Base-by-base conservation (phyloP, 192 early-diverging fungal species). In the Podila epicladia region DNA sequence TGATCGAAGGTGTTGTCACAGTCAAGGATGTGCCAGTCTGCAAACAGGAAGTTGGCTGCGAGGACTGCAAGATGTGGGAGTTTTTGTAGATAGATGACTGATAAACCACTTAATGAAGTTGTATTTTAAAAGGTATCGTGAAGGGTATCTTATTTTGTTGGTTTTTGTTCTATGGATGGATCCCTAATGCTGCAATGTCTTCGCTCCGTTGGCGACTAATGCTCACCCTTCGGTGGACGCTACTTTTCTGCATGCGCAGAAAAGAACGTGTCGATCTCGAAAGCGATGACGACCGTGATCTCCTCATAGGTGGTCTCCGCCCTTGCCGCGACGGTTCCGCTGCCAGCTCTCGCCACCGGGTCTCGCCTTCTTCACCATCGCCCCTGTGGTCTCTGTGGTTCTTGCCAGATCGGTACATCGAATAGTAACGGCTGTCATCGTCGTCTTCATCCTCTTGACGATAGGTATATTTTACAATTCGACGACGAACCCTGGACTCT, bases 31-130 rank as follows among this genome's bases (percentile, higher is more conserved):
- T 83, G 19, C 71, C 84, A 28, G 65, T 51, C 13, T 73, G 84
- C 38, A 61, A 71, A 62, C 38, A 49, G 29, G 84, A 89, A 33
- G 59, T 33, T 33, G 84, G 89, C 45, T 97, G 96, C 76, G 74
- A 80, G 8, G 95, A 97, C 76, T 97, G 95, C 71, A 86, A 73
- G 8, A 69, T 86, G 77, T 97, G 95, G 95, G 87, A 91, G 51
- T 97, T 89, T 74, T 58, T 90, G 75, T 79, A 72, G 58, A 55
- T 55, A 55, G 53, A 55, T 55, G 53, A 55, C 12, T 24, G n/a
- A 55, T 24, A 26, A 26, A 55, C n/a, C 53, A 55, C 53, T 24
- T 55, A 17, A 45, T 45, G 41, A 12, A 45, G 35, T 37, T 45
- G 41, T 45, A 45, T 45, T 45, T 45, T 45, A 45, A 45, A 45